Conservation (phyloP, 805 yeast species). For the Huiozyma sinensis region DNA sequence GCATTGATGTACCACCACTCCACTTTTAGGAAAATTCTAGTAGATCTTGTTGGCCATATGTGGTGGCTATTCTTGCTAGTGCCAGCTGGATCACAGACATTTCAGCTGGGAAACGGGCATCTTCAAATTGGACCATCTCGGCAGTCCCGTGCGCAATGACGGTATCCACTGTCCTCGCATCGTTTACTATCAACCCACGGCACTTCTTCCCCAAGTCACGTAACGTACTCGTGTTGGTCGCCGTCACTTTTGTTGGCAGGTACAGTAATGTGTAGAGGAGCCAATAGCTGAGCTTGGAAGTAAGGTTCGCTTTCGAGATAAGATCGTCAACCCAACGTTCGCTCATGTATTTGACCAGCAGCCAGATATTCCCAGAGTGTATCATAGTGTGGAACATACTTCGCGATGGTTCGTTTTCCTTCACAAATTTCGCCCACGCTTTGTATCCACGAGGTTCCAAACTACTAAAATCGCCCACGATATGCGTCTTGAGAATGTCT, state of each 20-base stretch:
- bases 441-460: slow-evolving; percentile 17
- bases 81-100: slow-evolving; percentile 9
- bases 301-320: slow-evolving; percentile 6
- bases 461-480: slow-evolving; percentile 5
- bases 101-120: slow-evolving; percentile 3
- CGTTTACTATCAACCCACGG: background rate
- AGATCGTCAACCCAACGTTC: slow-evolving; percentile 21
- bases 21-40: background rate
- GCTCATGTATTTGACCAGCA: slow-evolving; percentile 18
- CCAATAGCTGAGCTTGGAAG: slow-evolving; percentile 16
- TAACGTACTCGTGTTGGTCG: slow-evolving; percentile 18
- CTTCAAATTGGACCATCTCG: slow-evolving; percentile 1
- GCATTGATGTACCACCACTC: too few species aligned
- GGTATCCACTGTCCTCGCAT: background rate
- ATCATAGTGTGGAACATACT: slow-evolving; percentile 10
- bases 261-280: slow-evolving; percentile 19
- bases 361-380: slow-evolving; percentile 14
- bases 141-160: background rate
- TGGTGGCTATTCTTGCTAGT: slow-evolving; percentile 6
- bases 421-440: slow-evolving; percentile 22
- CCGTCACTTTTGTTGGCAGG: slow-evolving; percentile 17
- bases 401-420: slow-evolving; percentile 20
- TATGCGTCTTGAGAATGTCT: slow-evolving; percentile 10
- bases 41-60: slow-evolving; percentile 22
- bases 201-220: slow-evolving; percentile 25